Evolutionary conservation across 495 filamentous ascomycete species (phyloP).

Genomic region (Penicillium cosmopolitanum): DNA sequence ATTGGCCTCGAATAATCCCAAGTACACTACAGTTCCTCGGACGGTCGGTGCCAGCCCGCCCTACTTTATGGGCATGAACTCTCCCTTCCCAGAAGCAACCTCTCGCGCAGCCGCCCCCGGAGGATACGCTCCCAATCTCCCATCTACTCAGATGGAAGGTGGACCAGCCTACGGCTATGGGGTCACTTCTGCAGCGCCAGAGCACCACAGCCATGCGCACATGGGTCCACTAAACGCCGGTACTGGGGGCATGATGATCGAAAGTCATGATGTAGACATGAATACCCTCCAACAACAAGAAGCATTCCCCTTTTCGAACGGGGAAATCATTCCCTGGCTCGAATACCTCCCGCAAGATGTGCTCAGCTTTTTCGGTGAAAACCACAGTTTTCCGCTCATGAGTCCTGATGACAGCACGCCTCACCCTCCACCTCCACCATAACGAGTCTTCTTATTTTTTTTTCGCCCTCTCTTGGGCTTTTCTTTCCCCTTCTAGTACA

Average conservation of each 20-base stretch:
- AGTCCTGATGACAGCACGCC: slow-evolving; percentile 34
- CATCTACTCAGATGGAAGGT: slow-evolving; percentile 25
- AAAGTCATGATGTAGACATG: slow-evolving; percentile 73
- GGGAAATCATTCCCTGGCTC: slow-evolving; percentile 68
- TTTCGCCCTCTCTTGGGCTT: neutral
- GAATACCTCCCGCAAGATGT: slow-evolving; percentile 70
- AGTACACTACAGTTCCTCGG: slow-evolving; percentile 27
- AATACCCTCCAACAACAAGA: slow-evolving; percentile 46
- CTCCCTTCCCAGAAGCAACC: slow-evolving; percentile 30
- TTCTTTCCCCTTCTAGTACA: slow-evolving; percentile 21
- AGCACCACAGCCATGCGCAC: slow-evolving; percentile 41
- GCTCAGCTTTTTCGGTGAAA: slow-evolving; percentile 57
- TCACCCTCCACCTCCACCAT: slow-evolving; percentile 31
- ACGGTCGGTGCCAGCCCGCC: slow-evolving; percentile 25
- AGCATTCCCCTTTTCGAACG: slow-evolving; percentile 49
- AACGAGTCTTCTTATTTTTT: slow-evolving; percentile 1
- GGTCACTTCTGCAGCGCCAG: slow-evolving; percentile 36
- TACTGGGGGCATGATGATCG: slow-evolving; percentile 64
- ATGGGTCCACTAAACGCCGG: slow-evolving; percentile 43
- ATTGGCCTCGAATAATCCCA: slow-evolving; percentile 19
- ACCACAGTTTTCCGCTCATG: slow-evolving; percentile 42
- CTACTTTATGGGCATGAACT: slow-evolving; percentile 37
- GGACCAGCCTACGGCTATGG: slow-evolving; percentile 32
- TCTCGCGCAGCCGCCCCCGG: slow-evolving; percentile 41
- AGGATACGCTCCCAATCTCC: slow-evolving; percentile 54